phyloP scores from a whole-genome alignment of 2,329 filamentous ascomycete species.

The Thielaviopsis ethacetica region DNA sequence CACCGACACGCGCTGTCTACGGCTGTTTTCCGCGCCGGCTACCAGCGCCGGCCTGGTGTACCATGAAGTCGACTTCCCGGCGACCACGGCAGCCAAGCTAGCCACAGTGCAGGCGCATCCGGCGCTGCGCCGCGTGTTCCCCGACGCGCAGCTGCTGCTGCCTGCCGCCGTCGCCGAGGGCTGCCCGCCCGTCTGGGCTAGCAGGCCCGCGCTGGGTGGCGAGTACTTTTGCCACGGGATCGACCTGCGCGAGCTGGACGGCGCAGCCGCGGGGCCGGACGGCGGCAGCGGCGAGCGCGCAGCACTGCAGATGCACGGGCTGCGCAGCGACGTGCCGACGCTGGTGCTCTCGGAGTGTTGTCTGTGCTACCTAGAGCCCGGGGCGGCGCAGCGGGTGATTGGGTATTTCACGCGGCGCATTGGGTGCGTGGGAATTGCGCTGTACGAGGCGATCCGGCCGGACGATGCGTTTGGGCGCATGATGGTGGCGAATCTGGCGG shows the following conservation, averaged over 20 bases:
- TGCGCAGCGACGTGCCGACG: conserved; percentile 51
- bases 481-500: conserved; percentile 80
- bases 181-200: not conserved
- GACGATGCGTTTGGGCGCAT: conserved; percentile 76
- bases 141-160: conserved; percentile 17
- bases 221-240: conserved; percentile 44
- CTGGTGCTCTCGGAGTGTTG: conserved; percentile 90
- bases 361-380: conserved; percentile 65
- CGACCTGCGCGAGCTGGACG: conserved; percentile 47
- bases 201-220: conserved; percentile 21
- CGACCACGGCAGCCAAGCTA: conserved; percentile 54
- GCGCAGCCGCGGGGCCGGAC: no score
- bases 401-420: conserved; percentile 43
- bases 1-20: conserved; percentile 79
- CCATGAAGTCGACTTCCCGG: conserved; percentile 81
- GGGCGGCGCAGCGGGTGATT: conserved; percentile 47
- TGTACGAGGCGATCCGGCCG: conserved; percentile 83
- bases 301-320: conserved; percentile 19
- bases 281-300: not conserved
- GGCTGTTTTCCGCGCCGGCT: conserved; percentile 39
- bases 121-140: conserved; percentile 23
- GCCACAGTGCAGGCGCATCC: conserved; percentile 31
- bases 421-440: conserved; percentile 37
- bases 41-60: conserved; percentile 42
- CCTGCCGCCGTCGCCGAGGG: no score